phyloP scores from a whole-genome alignment of 2,329 filamentous ascomycete species.

The Apiospora rasikravindrae region DNA sequence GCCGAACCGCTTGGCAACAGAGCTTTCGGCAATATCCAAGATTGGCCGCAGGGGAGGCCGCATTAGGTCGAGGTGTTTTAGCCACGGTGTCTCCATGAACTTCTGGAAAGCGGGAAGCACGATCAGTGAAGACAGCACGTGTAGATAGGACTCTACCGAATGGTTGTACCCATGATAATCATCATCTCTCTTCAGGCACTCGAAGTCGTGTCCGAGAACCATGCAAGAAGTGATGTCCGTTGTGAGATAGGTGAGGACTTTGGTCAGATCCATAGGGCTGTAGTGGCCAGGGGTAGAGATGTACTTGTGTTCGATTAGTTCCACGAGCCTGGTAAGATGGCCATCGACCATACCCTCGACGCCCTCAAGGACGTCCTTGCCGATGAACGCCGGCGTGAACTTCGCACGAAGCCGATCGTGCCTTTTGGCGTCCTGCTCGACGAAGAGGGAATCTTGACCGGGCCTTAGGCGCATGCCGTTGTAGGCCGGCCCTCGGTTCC shows the following conservation, averaged over 20 bases:
- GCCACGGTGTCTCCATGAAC: not conserved
- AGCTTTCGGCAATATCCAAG: not conserved
- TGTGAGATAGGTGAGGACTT: not conserved
- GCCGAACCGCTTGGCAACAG: conserved; percentile 35
- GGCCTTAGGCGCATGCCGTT: conserved; percentile 1
- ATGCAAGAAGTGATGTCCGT: conserved; percentile 1
- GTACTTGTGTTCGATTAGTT: conserved; percentile 8
- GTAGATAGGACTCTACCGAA: not conserved
- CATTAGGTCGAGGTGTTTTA: not conserved
- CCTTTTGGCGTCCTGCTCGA: not conserved
- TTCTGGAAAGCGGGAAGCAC: not conserved
- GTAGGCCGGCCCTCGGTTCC: not conserved
- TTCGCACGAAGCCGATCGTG: conserved; percentile 14
- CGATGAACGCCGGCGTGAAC: not conserved
- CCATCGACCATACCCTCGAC: not conserved
- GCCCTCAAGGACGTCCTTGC: not conserved
- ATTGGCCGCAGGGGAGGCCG: not conserved
- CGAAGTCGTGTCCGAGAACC: not conserved
- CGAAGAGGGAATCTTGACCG: conserved; percentile 6
- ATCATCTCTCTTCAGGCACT: not conserved
- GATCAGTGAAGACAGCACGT: not conserved
- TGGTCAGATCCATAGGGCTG: not conserved
- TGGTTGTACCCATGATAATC: conserved; percentile 12
- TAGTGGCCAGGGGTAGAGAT: not conserved
- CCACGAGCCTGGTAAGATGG: not conserved